phyloP scores from a whole-genome alignment of 192 early-diverging fungal species.

The Gaertneriomyces sp. region DNA sequence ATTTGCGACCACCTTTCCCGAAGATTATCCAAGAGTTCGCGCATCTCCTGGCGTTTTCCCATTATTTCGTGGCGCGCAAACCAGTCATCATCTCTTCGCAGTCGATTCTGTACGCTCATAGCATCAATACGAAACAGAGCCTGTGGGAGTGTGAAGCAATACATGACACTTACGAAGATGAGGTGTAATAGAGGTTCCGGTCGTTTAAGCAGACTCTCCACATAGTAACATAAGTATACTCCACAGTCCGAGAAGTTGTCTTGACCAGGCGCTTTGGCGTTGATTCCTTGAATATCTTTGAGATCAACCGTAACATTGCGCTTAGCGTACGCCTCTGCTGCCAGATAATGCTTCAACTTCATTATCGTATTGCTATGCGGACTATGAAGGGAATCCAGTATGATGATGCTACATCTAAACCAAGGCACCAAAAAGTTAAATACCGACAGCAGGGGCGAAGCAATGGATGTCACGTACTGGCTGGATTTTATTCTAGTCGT shows the following conservation, averaged over 20 bases:
- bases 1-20: too few species aligned
- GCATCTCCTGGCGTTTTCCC: conserved; percentile 10
- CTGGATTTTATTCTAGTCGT: too few species aligned
- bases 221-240: conserved; percentile 77
- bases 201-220: conserved; percentile 63
- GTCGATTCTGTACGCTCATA: conserved; percentile 1
- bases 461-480: too few species aligned
- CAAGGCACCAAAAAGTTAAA: not conserved
- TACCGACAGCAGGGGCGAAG: too few species aligned
- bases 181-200: conserved; percentile 38
- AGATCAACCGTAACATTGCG: conserved; percentile 32
- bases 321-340: conserved; percentile 54
- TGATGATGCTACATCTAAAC: conserved; percentile 49
- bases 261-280: conserved; percentile 64
- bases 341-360: conserved; percentile 44
- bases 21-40: conserved; percentile 18
- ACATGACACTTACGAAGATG: conserved; percentile 39
- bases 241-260: conserved; percentile 84
- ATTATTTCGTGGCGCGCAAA: conserved; percentile 15
- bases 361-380: conserved; percentile 41
- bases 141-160: not conserved
- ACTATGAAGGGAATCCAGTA: conserved; percentile 62
- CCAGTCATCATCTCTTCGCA: conserved; percentile 9
- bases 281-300: conserved; percentile 35
- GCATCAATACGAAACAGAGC: not conserved